phyloP scores from a whole-genome alignment of 2,329 filamentous ascomycete genomes.

The Penicillium vulpinum region DNA sequence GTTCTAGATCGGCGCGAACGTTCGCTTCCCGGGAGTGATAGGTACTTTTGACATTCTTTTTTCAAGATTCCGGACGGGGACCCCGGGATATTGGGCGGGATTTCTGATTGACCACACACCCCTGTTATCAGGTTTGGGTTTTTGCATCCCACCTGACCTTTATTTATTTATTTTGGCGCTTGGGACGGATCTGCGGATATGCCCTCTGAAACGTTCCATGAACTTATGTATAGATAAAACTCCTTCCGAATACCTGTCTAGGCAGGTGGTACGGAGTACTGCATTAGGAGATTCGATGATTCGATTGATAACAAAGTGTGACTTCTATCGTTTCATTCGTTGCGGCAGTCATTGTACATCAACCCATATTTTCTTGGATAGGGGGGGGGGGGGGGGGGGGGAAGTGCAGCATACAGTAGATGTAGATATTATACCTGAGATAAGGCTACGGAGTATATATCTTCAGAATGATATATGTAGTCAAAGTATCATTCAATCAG shows the following conservation, averaged over 20 bases:
- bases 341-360: neutral
- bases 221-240: neutral
- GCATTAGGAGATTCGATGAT: neutral
- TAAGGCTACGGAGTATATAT: neutral
- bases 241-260: neutral
- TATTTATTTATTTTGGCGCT: neutral
- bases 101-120: neutral
- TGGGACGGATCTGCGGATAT: slow-evolving; percentile 1
- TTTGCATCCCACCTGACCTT: slow-evolving; percentile 6
- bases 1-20: slow-evolving; percentile 8
- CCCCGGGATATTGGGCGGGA: neutral
- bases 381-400: no score
- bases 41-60: slow-evolving; percentile 8
- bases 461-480: neutral
- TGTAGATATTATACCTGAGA: neutral
- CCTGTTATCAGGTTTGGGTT: no score
- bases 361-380: neutral
- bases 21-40: neutral
- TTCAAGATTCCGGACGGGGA: neutral
- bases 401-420: neutral
- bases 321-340: neutral
- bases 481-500: neutral
- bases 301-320: neutral
- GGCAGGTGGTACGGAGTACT: slow-evolving; percentile 6
- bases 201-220: neutral